phyloP scores from a whole-genome alignment of 2,329 filamentous ascomycete species.

The Pseudogymnoascus sp. region DNA sequence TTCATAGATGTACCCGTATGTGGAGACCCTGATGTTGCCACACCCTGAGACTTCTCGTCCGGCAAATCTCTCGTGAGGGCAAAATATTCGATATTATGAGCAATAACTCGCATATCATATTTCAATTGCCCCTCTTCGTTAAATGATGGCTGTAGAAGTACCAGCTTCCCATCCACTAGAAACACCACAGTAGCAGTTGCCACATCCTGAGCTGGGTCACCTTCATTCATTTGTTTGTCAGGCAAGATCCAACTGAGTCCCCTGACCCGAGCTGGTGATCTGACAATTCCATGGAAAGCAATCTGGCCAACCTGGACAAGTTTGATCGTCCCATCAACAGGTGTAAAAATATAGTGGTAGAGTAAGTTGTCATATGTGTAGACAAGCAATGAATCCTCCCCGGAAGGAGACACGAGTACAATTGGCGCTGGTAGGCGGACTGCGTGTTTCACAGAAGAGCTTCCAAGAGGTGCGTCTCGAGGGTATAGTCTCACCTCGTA shows the following conservation, averaged over 20 bases:
- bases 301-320: slow-evolving; percentile 96
- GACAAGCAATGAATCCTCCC: slow-evolving; percentile 88
- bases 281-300: slow-evolving; percentile 90
- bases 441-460: slow-evolving; percentile 64
- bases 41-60: slow-evolving; percentile 21
- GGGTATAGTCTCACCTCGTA: slow-evolving; percentile 92
- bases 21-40: slow-evolving; percentile 18
- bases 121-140: slow-evolving; percentile 80
- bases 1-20: slow-evolving; percentile 15
- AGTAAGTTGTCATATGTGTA: slow-evolving; percentile 96
- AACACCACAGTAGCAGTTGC: slow-evolving; percentile 89
- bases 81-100: slow-evolving; percentile 94
- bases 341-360: slow-evolving; percentile 87
- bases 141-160: slow-evolving; percentile 79
- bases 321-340: slow-evolving; percentile 60
- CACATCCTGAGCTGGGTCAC: slow-evolving; percentile 93
- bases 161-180: slow-evolving; percentile 94
- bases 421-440: slow-evolving; percentile 77
- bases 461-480: slow-evolving; percentile 72
- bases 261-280: slow-evolving; percentile 85
- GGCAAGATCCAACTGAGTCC: slow-evolving; percentile 94
- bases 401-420: slow-evolving; percentile 83
- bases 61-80: slow-evolving; percentile 84
- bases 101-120: slow-evolving; percentile 96
- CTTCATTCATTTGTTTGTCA: slow-evolving; percentile 79